Percentiles rank a stretch among this genome's conserved stretches.
Evolutionary conservation across 768 basidiomycete genomes (phyloP).

Genomic region (Mycena filopes): DNA sequence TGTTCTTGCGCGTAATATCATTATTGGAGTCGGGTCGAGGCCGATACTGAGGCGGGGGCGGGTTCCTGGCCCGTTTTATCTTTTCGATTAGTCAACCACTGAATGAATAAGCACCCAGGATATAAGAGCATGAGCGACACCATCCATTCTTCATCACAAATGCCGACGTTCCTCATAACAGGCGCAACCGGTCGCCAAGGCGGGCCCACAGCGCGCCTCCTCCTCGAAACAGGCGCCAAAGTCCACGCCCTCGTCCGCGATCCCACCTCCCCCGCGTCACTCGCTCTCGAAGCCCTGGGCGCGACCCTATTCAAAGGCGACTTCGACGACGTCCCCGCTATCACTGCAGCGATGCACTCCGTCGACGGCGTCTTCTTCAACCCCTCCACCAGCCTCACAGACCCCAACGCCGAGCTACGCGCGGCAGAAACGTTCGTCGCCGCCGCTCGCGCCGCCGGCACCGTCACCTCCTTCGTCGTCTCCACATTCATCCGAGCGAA

Average conservation of each 20-base stretch:
- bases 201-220: constrained; percentile 20
- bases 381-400: constrained; percentile 17
- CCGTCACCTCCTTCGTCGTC: constrained; percentile 25
- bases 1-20: too few species aligned
- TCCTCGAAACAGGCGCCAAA: constrained; percentile 18
- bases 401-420: constrained; percentile 14
- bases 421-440: constrained; percentile 18
- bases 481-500: constrained; percentile 19
- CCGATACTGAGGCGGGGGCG: too few species aligned
- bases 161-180: constrained; percentile 30
- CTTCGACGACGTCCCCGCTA: constrained; percentile 21
- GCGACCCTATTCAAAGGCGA: constrained; percentile 26
- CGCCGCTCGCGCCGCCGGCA: constrained; percentile 27
- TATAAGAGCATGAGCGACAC: too few species aligned
- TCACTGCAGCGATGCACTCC: constrained; percentile 26
- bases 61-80: too few species aligned
- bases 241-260: constrained; percentile 30
- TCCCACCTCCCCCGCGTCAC: constrained; percentile 4
- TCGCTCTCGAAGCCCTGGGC: constrained; percentile 16
- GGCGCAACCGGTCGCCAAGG: constrained; percentile 31
- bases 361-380: constrained; percentile 30
- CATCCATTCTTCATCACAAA: background rate
- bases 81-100: too few species aligned
- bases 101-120: too few species aligned
- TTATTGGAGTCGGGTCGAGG: too few species aligned